Conservation (phyloP, 2,329 filamentous ascomycete genomes). For the Aspergillus ochraceus region DNA sequence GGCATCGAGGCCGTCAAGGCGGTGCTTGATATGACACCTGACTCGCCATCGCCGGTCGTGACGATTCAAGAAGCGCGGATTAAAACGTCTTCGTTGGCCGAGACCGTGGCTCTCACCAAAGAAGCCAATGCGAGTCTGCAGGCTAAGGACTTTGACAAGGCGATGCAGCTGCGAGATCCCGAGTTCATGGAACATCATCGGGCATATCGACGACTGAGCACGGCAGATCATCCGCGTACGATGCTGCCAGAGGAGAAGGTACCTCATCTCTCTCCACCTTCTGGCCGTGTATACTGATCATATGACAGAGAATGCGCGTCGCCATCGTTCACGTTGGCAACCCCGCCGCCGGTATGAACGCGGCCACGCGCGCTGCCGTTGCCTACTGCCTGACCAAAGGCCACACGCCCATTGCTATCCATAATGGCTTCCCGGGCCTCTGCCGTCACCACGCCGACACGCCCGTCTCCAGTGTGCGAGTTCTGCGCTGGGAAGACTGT, state of each 20-base stretch:
- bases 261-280: slow-evolving; percentile 26
- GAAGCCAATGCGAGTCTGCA: slow-evolving; percentile 81
- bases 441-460: slow-evolving; percentile 83
- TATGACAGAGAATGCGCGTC: slow-evolving; percentile 73
- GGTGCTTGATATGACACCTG: slow-evolving; percentile 81
- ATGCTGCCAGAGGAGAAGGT: slow-evolving; percentile 71
- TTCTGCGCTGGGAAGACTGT: slow-evolving; percentile 90
- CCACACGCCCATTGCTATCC: slow-evolving; percentile 87
- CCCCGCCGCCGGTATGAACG: slow-evolving; percentile 96
- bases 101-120: slow-evolving; percentile 83
- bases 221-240: slow-evolving; percentile 69
- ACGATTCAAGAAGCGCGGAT: slow-evolving; percentile 98
- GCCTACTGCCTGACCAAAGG: slow-evolving; percentile 87
- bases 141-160: slow-evolving; percentile 78
- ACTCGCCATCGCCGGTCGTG: slow-evolving; percentile 89
- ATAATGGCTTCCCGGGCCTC: slow-evolving; percentile 95
- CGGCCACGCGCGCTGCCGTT: slow-evolving; percentile 86
- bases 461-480: slow-evolving; percentile 76
- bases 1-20: slow-evolving; percentile 91
- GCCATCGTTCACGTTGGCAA: slow-evolving; percentile 96
- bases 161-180: slow-evolving; percentile 83
- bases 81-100: slow-evolving; percentile 81
- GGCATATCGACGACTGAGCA: slow-evolving; percentile 86
- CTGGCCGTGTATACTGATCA: neutral
- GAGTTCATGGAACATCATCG: slow-evolving; percentile 92